Percentiles rank a stretch among this genome's conserved stretches.
Conservation (phyloP, 441 rosid genomes). For the Populus hybrid region DNA sequence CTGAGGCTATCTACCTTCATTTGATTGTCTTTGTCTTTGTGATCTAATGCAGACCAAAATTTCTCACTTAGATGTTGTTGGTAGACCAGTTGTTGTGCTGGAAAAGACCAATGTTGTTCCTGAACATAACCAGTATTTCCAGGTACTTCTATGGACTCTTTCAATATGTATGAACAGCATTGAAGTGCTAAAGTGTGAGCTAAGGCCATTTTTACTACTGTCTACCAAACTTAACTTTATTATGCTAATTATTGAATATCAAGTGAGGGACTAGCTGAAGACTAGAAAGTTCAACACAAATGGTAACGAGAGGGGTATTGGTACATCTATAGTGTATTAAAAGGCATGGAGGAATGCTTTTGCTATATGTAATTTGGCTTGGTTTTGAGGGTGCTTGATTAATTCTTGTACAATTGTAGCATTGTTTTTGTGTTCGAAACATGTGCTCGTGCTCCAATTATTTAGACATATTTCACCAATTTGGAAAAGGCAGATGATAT, state of each 20-base stretch:
- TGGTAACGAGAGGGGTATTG: background rate
- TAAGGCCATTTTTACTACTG: background rate
- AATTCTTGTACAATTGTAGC: background rate
- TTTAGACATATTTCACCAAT: background rate
- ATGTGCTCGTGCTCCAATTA: background rate
- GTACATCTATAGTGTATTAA: background rate
- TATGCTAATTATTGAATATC: background rate
- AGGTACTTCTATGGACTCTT: constrained; percentile 41
- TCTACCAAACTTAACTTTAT: too few species aligned
- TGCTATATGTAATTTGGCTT: background rate
- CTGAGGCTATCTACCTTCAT: background rate
- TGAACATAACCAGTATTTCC: constrained; percentile 85
- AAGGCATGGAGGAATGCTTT: background rate
- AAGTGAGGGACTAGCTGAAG: background rate
- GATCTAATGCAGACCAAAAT: constrained; percentile 54
- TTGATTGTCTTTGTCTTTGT: background rate
- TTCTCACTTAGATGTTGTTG: constrained; percentile 83
- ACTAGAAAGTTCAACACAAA: background rate
- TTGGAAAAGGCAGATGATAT: background rate
- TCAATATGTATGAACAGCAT: background rate
- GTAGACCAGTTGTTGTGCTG: constrained; percentile 82
- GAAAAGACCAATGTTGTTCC: constrained; percentile 80
- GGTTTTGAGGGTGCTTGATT: background rate
- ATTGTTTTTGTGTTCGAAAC: background rate
- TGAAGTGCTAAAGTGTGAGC: background rate